Evolutionary conservation across 1,284 basidiomycete species (phyloP).

Genomic region (Pisolithus thermaeus): DNA sequence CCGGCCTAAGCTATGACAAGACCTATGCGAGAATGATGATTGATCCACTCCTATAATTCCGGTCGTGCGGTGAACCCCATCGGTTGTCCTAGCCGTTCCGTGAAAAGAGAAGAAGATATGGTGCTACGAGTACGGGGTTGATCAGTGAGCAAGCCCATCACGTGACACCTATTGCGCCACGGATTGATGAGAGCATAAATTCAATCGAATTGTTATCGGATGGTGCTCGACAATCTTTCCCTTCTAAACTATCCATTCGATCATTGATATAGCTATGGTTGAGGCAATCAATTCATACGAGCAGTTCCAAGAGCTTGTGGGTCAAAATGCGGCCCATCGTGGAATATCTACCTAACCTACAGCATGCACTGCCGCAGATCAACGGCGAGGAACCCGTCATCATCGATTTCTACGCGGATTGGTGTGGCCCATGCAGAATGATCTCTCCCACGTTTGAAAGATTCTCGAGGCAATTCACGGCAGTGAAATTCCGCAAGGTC

Average conservation of each 20-base stretch:
- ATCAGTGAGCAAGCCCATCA: neutral
- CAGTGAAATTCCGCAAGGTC: constrained; percentile 64
- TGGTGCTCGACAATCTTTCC: neutral
- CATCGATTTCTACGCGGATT: constrained; percentile 58
- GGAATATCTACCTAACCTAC: neutral
- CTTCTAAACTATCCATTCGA: neutral
- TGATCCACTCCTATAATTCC: too few relatives aligned
- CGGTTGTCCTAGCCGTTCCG: too few relatives aligned
- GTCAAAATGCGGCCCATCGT: neutral
- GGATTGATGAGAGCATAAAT: neutral
- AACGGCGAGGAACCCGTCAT: constrained; percentile 36
- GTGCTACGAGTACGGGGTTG: too few relatives aligned
- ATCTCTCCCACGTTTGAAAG: constrained; percentile 66
- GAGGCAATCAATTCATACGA: neutral
- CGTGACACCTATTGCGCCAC: neutral
- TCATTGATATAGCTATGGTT: neutral
- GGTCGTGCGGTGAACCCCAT: too few relatives aligned
- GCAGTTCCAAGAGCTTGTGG: neutral
- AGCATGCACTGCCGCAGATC: neutral
- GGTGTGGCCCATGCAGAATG: constrained; percentile 62
- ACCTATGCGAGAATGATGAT: too few relatives aligned
- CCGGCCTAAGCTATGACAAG: constrained; percentile 14
- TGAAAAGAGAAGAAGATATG: too few relatives aligned
- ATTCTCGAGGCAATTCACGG: constrained; percentile 32
- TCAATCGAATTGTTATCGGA: neutral